Conservation (phyloP, 2,329 filamentous ascomycete genomes). For the Calonectria naviculata region DNA sequence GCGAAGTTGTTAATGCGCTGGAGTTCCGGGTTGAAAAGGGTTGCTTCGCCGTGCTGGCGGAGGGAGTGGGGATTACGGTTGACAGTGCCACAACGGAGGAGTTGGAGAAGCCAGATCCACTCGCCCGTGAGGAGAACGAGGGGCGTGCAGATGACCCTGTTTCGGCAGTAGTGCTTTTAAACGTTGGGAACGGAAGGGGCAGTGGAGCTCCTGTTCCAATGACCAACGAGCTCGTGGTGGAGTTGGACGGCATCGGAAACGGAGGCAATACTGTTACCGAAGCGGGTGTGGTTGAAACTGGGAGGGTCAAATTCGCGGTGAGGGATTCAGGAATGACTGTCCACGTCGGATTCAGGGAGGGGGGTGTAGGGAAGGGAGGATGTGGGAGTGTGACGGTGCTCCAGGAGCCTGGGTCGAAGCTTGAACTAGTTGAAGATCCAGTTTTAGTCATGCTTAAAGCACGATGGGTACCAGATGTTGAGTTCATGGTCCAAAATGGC, state of each 20-base stretch:
- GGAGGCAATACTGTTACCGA: slow-evolving; percentile 17
- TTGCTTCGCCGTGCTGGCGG: slow-evolving; percentile 12
- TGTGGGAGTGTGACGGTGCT: neutral
- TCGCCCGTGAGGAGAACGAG: neutral
- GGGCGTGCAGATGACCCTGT: neutral
- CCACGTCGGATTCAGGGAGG: neutral
- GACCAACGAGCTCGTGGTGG: slow-evolving; percentile 17
- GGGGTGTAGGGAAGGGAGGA: neutral
- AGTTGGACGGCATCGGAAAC: slow-evolving; percentile 29
- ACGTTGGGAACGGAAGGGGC: neutral
- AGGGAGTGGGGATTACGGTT: slow-evolving; percentile 10
- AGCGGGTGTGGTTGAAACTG: slow-evolving; percentile 15
- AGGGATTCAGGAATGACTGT: neutral
- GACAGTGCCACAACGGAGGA: slow-evolving; percentile 10
- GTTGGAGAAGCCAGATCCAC: slow-evolving; percentile 20
- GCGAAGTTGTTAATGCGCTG: slow-evolving; percentile 10
- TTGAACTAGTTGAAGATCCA: neutral
- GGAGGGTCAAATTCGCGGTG: neutral
- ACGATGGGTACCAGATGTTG: neutral
- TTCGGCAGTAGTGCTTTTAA: neutral
- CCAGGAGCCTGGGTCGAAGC: neutral
- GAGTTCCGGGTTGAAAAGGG: slow-evolving; percentile 30
- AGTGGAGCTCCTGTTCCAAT: slow-evolving; percentile 7
- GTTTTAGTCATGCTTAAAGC: neutral
- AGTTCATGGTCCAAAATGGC: neutral